Evolutionary conservation across 2,329 filamentous ascomycete genomes (phyloP).

Genomic region (Aaosphaeria arxii): DNA sequence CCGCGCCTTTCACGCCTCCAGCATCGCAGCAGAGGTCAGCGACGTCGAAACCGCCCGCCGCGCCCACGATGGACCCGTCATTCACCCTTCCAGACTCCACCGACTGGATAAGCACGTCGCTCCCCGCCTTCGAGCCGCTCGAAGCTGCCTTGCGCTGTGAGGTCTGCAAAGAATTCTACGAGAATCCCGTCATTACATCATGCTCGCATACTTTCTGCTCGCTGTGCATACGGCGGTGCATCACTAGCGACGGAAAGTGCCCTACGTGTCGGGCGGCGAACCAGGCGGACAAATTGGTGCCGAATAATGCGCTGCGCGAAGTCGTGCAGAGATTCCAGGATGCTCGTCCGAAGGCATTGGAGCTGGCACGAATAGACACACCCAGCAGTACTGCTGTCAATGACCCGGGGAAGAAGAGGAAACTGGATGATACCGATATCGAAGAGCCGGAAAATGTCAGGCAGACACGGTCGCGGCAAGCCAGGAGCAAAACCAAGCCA

Average conservation of each 20-base stretch:
- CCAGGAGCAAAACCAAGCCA: conserved; percentile 37
- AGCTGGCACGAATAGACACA: conserved; percentile 57
- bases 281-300: conserved; percentile 79
- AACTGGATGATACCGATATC: conserved; percentile 48
- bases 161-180: conserved; percentile 97
- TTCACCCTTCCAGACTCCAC: conserved; percentile 69
- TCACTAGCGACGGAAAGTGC: conserved; percentile 81
- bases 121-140: conserved; percentile 65
- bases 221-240: conserved; percentile 82
- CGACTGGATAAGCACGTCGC: conserved; percentile 73
- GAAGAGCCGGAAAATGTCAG: conserved; percentile 39
- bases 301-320: conserved; percentile 83
- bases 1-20: conserved; percentile 6
- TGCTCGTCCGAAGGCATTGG: conserved; percentile 61
- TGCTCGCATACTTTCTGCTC: conserved; percentile 98
- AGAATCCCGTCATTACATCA: conserved; percentile 89
- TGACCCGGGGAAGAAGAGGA: conserved; percentile 44
- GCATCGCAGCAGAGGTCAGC: conserved; percentile 4
- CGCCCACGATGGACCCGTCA: conserved; percentile 24
- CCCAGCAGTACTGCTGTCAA: conserved; percentile 25
- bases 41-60: not conserved
- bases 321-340: conserved; percentile 74
- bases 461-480: conserved; percentile 32
- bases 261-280: conserved; percentile 76
- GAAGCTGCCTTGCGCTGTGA: conserved; percentile 89